Percentiles rank a stretch among this genome's conserved stretches.
Evolutionary conservation across 257 asterid genomes (phyloP).

Genomic region (Craterostigma plantagineum): DNA sequence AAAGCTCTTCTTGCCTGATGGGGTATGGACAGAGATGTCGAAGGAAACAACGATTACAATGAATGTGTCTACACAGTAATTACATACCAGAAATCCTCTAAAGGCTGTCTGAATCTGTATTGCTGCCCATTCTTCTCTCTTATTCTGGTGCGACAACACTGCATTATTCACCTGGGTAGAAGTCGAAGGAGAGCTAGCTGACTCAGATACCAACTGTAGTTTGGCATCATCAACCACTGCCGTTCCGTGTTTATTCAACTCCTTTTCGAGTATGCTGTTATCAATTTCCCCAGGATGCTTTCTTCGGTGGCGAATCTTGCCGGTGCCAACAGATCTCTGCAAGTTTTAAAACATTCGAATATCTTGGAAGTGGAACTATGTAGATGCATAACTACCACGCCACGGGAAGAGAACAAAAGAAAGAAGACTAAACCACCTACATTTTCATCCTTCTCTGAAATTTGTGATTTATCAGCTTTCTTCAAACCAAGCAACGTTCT

Average conservation of each 20-base stretch:
- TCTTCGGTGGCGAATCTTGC: constrained; percentile 68
- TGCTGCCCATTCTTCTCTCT: constrained; percentile 84
- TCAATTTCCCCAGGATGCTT: constrained; percentile 70
- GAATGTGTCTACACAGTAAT: neutral
- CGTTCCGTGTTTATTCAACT: constrained; percentile 24
- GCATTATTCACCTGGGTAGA: constrained; percentile 36
- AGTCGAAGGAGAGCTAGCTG: constrained; percentile 44
- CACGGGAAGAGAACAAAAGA: too few relatives aligned
- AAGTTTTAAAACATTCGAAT: constrained; percentile 3
- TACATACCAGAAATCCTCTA: constrained; percentile 78
- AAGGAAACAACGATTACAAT: neutral
- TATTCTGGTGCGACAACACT: constrained; percentile 22
- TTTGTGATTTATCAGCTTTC: constrained; percentile 52
- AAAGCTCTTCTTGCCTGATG: constrained; percentile 90
- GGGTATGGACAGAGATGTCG: neutral
- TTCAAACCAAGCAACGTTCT: constrained; percentile 66
- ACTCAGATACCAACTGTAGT: constrained; percentile 31
- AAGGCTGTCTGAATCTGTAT: constrained; percentile 81
- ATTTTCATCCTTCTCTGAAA: constrained; percentile 43
- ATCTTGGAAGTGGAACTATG: neutral
- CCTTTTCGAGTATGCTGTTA: constrained; percentile 25
- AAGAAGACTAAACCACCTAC: constrained; percentile 30
- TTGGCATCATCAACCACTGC: constrained; percentile 27
- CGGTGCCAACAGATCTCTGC: constrained; percentile 49
- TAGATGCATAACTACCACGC: too few relatives aligned